Percentiles rank a stretch among this genome's conserved stretches.
Evolutionary conservation across 768 basidiomycete genomes (phyloP).

Genomic region (Leccinum disarticulatum): DNA sequence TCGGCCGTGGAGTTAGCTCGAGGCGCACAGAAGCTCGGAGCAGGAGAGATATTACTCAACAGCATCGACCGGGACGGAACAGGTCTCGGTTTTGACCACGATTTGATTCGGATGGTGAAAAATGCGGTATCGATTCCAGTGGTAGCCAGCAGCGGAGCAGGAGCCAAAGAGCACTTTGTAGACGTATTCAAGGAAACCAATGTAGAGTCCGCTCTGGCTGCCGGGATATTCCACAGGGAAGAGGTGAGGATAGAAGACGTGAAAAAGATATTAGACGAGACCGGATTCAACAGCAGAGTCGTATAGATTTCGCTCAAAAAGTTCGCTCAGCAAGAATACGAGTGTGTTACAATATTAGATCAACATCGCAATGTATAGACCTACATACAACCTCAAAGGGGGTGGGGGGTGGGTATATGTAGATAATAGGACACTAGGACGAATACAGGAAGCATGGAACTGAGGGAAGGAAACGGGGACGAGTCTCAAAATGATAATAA

Average conservation of each 20-base stretch:
- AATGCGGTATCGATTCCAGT: slow-evolving; percentile 83
- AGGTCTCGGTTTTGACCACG: slow-evolving; percentile 87
- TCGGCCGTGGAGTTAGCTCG: slow-evolving; percentile 90
- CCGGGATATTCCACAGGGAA: slow-evolving; percentile 93
- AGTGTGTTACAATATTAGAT: slow-evolving; percentile 33
- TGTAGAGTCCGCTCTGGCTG: slow-evolving; percentile 91
- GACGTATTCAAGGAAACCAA: slow-evolving; percentile 77
- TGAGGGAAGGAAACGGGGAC: neutral
- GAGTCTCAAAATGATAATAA: slow-evolving; percentile 10
- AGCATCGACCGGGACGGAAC: slow-evolving; percentile 97
- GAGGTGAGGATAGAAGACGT: slow-evolving; percentile 85
- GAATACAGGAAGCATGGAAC: slow-evolving; percentile 32
- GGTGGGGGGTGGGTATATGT: slow-evolving; percentile 31
- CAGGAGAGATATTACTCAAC: slow-evolving; percentile 93
- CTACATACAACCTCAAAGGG: slow-evolving; percentile 35
- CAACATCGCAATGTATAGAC: slow-evolving; percentile 27
- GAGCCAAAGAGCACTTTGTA: slow-evolving; percentile 78
- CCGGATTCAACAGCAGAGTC: slow-evolving; percentile 50
- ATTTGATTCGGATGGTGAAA: slow-evolving; percentile 76
- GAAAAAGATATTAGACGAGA: slow-evolving; percentile 54
- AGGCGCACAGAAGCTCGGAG: slow-evolving; percentile 88
- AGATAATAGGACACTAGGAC: slow-evolving; percentile 31
- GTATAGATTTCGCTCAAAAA: slow-evolving; percentile 8
- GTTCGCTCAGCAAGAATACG: slow-evolving; percentile 10
- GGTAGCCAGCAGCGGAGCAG: slow-evolving; percentile 94